Percentiles rank a stretch among this genome's conserved stretches.
Evolutionary conservation across 1,284 basidiomycete species (phyloP).

Genomic region (Afroboletus lepidellus): DNA sequence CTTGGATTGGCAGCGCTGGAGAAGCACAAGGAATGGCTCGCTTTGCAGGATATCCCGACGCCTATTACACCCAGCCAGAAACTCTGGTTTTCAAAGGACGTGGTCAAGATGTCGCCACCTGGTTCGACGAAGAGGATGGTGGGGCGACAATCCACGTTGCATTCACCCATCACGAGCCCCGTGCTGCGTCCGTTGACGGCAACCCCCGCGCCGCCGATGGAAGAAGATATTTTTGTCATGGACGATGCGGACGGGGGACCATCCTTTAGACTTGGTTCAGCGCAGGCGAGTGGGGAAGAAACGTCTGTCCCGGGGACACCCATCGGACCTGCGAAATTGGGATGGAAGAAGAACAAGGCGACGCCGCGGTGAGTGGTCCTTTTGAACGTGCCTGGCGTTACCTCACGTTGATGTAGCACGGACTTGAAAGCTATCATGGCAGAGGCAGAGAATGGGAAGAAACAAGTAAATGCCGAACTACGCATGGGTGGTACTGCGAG

Average conservation of each 20-base stretch:
- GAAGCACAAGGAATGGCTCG: constrained; percentile 77
- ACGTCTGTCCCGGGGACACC: neutral
- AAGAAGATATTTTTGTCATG: constrained; percentile 54
- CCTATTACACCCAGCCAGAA: constrained; percentile 51
- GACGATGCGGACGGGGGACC: constrained; percentile 19
- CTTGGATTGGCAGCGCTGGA: constrained; percentile 62
- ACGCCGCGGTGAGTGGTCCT: constrained; percentile 40
- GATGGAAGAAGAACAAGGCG: constrained; percentile 45
- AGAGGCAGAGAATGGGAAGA: constrained; percentile 52
- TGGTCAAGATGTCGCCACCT: constrained; percentile 19
- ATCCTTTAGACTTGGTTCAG: neutral
- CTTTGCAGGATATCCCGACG: constrained; percentile 75
- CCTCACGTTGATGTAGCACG: constrained; percentile 42
- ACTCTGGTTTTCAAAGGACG: constrained; percentile 28
- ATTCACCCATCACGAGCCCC: constrained; percentile 15
- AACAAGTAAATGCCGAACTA: constrained; percentile 2
- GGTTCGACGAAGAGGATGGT: constrained; percentile 34
- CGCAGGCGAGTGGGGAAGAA: constrained; percentile 6
- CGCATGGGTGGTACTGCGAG: neutral
- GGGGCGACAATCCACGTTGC: constrained; percentile 2
- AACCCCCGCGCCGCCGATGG: neutral
- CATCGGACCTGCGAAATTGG: constrained; percentile 10
- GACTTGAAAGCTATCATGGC: constrained; percentile 89
- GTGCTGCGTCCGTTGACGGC: constrained; percentile 16
- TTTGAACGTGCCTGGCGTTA: neutral